Base-by-base conservation (phyloP, 2,329 filamentous ascomycete species). In the Aspergillus vadensis region DNA sequence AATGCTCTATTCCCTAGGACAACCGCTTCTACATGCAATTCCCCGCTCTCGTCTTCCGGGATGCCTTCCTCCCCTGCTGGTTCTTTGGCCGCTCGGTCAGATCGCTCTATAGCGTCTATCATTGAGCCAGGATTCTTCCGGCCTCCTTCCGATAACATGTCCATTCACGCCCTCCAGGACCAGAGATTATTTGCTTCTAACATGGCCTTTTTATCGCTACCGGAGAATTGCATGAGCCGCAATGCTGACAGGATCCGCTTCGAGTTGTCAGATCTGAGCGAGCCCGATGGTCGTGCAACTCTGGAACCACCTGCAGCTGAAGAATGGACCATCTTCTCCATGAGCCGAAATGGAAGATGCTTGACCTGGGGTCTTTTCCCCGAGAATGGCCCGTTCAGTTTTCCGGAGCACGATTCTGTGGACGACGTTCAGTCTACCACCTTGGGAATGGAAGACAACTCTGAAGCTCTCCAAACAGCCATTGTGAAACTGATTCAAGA, bases 401-500 rank as follows among this genome's bases (percentile, higher is more conserved):
- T 86, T 36, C 87, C 79, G 39, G 75, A 91, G 15, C 84, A 85
- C 49, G 82, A 82, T 49, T 88, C 84, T 12, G 74, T 73, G 2
- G 76, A 80, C 43, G 75, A 76, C 12, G 56, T 65, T 21, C 68
- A 67, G n/a, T 72, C 73, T 38, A 69, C 69, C 12, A 67, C 67
- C 10, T 71, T 82, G 0, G 90, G 91, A 55, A 80, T 92, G 3
- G 88, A 91, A 73, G 91, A 90, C 67, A 90, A 92, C 69, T 92
- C 93, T 66, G 90, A 92, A 70, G 89, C 91, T 64, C 78, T 96
- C 4, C 88, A 93, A 60, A 88, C 92, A 62, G 91, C 91, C 0
- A 91, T 96, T 56, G 78, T 92, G 61, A 92, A 90, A 72, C 81
- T 96, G 4, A 89, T 95, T 0, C 86, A 92, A 69, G 91, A 96